Evolutionary conservation across 2,329 filamentous ascomycete genomes (phyloP), one percentile per base, ranked within the genome.

Genomic region (Cladosporium velox): DNA sequence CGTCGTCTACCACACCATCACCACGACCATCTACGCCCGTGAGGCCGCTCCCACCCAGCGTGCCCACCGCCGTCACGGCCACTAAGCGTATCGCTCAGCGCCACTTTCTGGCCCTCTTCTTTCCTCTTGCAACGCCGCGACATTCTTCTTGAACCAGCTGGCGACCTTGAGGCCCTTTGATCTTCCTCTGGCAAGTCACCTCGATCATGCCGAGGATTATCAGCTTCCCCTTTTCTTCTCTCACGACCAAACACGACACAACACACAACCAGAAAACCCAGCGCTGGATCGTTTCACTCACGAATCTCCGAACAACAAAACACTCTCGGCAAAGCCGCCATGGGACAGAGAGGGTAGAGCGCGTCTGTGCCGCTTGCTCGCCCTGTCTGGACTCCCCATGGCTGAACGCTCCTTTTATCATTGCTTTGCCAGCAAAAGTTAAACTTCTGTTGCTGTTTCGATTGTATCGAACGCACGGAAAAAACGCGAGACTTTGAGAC

Each of bases 281-380:
- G 38, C 61, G 61, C 61, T 57, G 61, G 61, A 54, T 64, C 61
- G 51, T 64, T 64, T 15, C 49, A 52, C 49, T 64, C 61, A 64
- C 61, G 51, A 64, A 57, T 64, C 61, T 64, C 61, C 34, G 41
- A 64, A 21, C 21, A 64, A 57, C 24, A 24, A 26, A 52, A 35
- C 59, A 47, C 34, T 52, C 49, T 32, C 41, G 61, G 51, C 61
- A 64, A 64, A 55, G 34, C 30, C 49, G 49, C 47, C 52, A 55
- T 34, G 15, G n/a, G 24, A n/a, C 11, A 21, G 32, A 24, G 1
- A 44, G 34, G 51, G 35, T 26, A 64, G 61, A 64, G 61, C 61
- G 61, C 61, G 61, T 64, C 61, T 64, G 61, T 64, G 61, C 61
- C 61, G 61, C 61, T 57, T 64, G 61, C 61, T 64, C 51, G 18